A percentile compares a stretch with the other conserved stretches of the same genome.
Conservation (phyloP, 2,329 filamentous ascomycete genomes). For the Kalmusia sp. region DNA sequence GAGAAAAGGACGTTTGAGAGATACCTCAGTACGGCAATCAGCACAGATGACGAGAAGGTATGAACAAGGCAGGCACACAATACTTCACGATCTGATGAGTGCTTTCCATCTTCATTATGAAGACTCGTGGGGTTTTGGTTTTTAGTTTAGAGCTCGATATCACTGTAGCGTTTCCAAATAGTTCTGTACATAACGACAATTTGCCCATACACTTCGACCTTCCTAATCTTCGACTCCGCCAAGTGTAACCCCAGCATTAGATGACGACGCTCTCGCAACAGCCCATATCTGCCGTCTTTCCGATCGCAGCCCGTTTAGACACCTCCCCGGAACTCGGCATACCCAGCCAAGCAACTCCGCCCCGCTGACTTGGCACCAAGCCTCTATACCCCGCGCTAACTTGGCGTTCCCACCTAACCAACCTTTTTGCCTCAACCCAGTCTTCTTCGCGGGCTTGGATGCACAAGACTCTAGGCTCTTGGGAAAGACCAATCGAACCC, state of each 20-base stretch:
- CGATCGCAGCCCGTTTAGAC: neutral
- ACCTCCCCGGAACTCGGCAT: slow-evolving; percentile 3
- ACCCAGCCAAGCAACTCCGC: neutral
- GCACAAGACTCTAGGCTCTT: no score
- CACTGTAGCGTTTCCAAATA: neutral
- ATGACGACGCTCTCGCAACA: neutral
- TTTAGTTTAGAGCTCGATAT: slow-evolving; percentile 1
- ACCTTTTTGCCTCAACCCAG: no score
- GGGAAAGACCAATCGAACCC: no score
- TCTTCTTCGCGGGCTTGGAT: no score
- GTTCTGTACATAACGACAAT: neutral
- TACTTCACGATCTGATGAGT: neutral
- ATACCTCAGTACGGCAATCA: slow-evolving; percentile 41
- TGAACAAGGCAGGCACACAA: slow-evolving; percentile 1
- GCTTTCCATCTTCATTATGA: no score
- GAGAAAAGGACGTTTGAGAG: slow-evolving; percentile 40
- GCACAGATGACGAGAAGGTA: slow-evolving; percentile 40
- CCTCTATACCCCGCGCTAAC: neutral
- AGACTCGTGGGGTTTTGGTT: neutral
- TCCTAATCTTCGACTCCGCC: no score
- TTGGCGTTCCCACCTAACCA: no score
- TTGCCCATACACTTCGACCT: neutral
- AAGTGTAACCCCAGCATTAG: no score
- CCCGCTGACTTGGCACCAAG: slow-evolving; percentile 5
- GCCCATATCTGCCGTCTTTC: neutral